Evolutionary conservation across 169 alveolate species (phyloP).

Genomic region (Plasmodium coatneyi): DNA sequence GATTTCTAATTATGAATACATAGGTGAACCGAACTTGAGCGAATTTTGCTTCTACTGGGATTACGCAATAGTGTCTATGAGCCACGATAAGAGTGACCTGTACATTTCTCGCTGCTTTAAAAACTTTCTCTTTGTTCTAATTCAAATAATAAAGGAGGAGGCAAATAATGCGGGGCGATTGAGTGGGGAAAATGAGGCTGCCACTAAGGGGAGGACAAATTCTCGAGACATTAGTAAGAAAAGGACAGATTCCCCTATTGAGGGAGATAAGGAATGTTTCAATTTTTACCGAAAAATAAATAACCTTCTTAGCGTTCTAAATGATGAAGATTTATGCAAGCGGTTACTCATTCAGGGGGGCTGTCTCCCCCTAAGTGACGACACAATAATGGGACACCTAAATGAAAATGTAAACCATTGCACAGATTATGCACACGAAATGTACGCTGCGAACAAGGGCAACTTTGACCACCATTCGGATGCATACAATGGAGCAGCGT

Average conservation of each 20-base stretch:
- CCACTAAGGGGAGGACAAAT: neutral
- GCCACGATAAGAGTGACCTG: conserved; percentile 67
- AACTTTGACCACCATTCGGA: neutral
- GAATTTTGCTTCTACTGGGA: conserved; percentile 75
- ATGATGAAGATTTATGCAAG: neutral
- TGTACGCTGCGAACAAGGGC: neutral
- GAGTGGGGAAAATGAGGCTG: neutral
- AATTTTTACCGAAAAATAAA: neutral
- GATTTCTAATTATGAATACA: conserved; percentile 43
- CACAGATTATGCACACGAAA: neutral
- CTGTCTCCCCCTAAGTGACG: neutral
- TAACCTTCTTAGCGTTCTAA: conserved; percentile 12
- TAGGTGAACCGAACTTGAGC: conserved; percentile 15
- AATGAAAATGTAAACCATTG: neutral
- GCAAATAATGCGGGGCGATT: neutral
- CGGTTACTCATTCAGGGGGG: neutral
- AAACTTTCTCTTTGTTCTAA: conserved; percentile 35
- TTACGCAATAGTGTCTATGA: conserved; percentile 60
- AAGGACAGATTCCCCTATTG: neutral
- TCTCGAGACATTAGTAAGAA: neutral
- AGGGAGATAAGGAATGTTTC: neutral
- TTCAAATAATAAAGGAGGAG: conserved; percentile 3
- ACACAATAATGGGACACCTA: neutral
- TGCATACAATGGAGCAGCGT: neutral
- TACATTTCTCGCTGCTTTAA: conserved; percentile 58